Evolutionary conservation across 768 basidiomycete species (phyloP).

Genomic region (Antrodiella citrinella): DNA sequence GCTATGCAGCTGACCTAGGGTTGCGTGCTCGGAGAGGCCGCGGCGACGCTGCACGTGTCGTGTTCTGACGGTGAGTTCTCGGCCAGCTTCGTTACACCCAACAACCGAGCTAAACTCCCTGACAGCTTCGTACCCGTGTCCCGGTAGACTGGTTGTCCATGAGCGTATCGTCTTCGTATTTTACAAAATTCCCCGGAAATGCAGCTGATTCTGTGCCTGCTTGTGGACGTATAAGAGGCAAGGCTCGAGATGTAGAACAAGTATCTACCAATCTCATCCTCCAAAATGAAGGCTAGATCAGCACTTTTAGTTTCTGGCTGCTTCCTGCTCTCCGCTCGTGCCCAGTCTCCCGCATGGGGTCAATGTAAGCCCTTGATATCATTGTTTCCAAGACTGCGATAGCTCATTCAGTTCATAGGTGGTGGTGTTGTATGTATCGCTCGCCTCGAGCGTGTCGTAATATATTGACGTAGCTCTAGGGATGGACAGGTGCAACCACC

Average conservation of each 20-base stretch:
- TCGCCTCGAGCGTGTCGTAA: not conserved
- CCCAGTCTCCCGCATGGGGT: constrained; percentile 8
- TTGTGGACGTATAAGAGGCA: too few species aligned
- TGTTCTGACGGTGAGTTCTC: not conserved
- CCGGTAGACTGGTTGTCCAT: too few species aligned
- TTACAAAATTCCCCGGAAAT: too few species aligned
- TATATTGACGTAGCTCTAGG: constrained; percentile 12
- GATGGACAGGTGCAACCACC: constrained; percentile 28
- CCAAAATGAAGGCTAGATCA: constrained; percentile 8
- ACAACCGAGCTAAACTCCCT: not conserved
- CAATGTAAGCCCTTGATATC: constrained; percentile 19
- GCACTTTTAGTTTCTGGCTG: constrained; percentile 10
- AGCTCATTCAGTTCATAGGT: constrained; percentile 4
- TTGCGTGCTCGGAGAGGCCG: too few species aligned
- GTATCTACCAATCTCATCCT: too few species aligned
- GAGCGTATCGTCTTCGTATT: too few species aligned
- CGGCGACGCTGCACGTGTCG: too few species aligned
- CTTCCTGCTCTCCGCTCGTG: constrained; percentile 7
- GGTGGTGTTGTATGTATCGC: constrained; percentile 13
- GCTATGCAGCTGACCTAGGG: too few species aligned
- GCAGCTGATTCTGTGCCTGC: too few species aligned
- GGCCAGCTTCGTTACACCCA: not conserved
- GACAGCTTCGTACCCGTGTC: too few species aligned
- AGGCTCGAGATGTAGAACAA: too few species aligned
- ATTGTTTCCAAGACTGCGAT: not conserved